phyloP scores from a whole-genome alignment of 805 yeast genomes.

The Cyberlindnera xishuangbannaensis region DNA sequence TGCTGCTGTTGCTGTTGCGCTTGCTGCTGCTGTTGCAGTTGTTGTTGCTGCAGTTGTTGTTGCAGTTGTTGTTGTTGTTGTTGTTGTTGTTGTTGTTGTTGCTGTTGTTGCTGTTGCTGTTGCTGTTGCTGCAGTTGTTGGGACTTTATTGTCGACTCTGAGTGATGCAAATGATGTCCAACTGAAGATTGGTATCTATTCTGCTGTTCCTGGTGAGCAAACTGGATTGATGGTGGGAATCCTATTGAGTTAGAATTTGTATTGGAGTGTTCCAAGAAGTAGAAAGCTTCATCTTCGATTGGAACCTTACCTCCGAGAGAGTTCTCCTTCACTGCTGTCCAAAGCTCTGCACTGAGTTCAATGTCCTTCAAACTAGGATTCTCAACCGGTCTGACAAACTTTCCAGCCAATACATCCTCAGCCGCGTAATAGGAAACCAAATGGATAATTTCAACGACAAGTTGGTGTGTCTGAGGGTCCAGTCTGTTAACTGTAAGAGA shows the following conservation, averaged over 20 bases:
- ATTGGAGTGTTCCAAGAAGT: slow-evolving; percentile 33
- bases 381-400: slow-evolving; percentile 52
- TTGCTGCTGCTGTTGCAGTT: too few species aligned
- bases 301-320: slow-evolving; percentile 51
- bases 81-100: too few species aligned
- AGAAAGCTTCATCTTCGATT: slow-evolving; percentile 45
- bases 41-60: too few species aligned
- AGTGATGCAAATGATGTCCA: neutral
- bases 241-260: slow-evolving; percentile 18
- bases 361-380: slow-evolving; percentile 44
- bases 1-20: too few species aligned
- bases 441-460: slow-evolving; percentile 45
- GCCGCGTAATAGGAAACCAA: slow-evolving; percentile 75
- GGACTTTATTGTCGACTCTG: neutral
- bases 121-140: slow-evolving; percentile 11
- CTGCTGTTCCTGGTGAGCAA: neutral
- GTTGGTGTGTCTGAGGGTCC: slow-evolving; percentile 9
- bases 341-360: slow-evolving; percentile 40
- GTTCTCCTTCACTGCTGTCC: slow-evolving; percentile 52
- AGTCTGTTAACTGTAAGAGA: slow-evolving; percentile 31
- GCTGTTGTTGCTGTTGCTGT: slow-evolving; percentile 1
- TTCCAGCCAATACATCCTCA: slow-evolving; percentile 60
- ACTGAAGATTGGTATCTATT: too few species aligned
- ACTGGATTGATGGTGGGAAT: slow-evolving; percentile 14
- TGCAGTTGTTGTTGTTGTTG: too few species aligned